Conservation (phyloP, 2,329 filamentous ascomycete genomes). For the Nothomitra cinnamomea region DNA sequence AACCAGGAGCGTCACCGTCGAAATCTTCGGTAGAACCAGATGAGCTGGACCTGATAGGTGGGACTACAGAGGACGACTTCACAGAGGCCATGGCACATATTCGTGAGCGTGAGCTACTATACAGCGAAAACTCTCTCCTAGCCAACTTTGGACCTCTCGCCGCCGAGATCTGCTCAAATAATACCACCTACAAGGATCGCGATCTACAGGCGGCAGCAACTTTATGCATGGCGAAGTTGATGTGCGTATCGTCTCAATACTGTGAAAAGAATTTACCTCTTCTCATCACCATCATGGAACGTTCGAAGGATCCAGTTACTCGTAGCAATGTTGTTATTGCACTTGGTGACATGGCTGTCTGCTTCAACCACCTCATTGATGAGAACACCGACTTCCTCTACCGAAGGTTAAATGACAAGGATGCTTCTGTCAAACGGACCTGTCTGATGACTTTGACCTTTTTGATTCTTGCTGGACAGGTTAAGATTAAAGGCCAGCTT, state of each 20-base stretch:
- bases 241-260: conserved; percentile 96
- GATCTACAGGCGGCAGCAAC: conserved; percentile 87
- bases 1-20: conserved; percentile 27
- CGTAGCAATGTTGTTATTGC: conserved; percentile 94
- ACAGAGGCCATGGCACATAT: conserved; percentile 75
- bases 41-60: conserved; percentile 89
- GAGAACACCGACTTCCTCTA: conserved; percentile 99
- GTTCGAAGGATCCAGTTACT: conserved; percentile 79
- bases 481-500: conserved; percentile 97
- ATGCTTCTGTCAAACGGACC: conserved; percentile 84
- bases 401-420: conserved; percentile 73
- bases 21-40: conserved; percentile 50
- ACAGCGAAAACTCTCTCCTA: conserved; percentile 69
- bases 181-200: conserved; percentile 69
- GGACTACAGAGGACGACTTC: conserved; percentile 89
- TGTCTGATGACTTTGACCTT: conserved; percentile 98
- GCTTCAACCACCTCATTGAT: conserved; percentile 97
- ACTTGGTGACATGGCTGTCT: conserved; percentile 96
- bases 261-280: conserved; percentile 85
- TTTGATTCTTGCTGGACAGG: conserved; percentile 87
- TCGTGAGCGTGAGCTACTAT: conserved; percentile 68
- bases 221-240: conserved; percentile 88
- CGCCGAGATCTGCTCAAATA: conserved; percentile 85
- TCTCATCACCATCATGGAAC: conserved; percentile 94
- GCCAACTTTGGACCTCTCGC: conserved; percentile 82